These are phyloP conservation scores for Lactifluus pinguis DNA, from an alignment of 768 basidiomycete species.

Conservation along the genomic window DNA sequence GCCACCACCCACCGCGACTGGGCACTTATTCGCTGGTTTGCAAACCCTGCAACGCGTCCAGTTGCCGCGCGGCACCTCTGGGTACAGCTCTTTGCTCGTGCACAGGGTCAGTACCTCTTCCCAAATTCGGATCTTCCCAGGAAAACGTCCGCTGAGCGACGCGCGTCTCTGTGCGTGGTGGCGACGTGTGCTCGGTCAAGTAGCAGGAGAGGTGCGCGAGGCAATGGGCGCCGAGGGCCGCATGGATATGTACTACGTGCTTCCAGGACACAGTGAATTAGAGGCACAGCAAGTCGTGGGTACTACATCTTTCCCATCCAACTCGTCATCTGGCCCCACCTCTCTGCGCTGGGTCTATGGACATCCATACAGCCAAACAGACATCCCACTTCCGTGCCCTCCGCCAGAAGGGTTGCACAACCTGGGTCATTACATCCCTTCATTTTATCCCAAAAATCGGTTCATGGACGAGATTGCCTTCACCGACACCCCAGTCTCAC, in stretches of 20 bases:
- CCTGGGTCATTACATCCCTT: constrained; percentile 73
- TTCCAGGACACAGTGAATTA: constrained; percentile 59
- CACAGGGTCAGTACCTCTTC: constrained; percentile 90
- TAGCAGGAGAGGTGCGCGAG: constrained; percentile 33
- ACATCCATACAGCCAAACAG: constrained; percentile 56
- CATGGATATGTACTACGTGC: constrained; percentile 45
- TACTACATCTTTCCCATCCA: constrained; percentile 24
- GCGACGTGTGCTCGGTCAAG: constrained; percentile 61
- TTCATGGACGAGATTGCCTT: constrained; percentile 88
- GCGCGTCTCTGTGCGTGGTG: constrained; percentile 86
- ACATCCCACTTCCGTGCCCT: constrained; percentile 42
- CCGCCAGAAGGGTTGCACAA: constrained; percentile 32
- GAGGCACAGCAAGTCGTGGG: constrained; percentile 59
- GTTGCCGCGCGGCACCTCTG: constrained; percentile 7
- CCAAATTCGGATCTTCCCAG: constrained; percentile 70
- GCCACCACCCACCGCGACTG: constrained; percentile 59
- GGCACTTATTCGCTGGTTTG: constrained; percentile 40
- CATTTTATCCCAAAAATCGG: constrained; percentile 89
- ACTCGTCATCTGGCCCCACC: constrained; percentile 10
- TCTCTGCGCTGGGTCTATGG: constrained; percentile 56
- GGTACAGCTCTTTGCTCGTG: constrained; percentile 43
- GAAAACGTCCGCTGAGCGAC: constrained; percentile 75
- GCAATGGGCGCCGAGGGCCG: constrained; percentile 23
- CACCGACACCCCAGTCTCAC: constrained; percentile 49
- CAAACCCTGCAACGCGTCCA: constrained; percentile 25